phyloP scores from a whole-genome alignment of 2,329 filamentous ascomycete genomes.

The Cercospora sojina region DNA sequence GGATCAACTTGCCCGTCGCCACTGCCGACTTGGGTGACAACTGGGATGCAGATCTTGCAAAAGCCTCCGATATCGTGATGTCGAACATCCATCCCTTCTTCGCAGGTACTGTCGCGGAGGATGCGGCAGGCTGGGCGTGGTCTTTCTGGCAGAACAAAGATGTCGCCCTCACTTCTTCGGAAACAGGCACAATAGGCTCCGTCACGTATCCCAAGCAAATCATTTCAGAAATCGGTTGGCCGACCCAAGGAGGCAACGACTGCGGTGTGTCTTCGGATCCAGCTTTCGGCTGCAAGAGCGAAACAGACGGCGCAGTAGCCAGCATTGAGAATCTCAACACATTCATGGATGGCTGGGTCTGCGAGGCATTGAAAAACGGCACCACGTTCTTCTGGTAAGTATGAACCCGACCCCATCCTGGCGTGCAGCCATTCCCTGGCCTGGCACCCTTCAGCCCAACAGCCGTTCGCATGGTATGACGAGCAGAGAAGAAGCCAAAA shows the following conservation, averaged over 20 bases:
- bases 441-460: neutral
- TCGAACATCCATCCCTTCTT: constrained; percentile 98
- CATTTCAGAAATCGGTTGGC: constrained; percentile 92
- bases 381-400: constrained; percentile 90
- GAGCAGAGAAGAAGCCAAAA: neutral
- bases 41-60: constrained; percentile 71
- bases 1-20: constrained; percentile 72
- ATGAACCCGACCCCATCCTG: neutral
- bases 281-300: constrained; percentile 52
- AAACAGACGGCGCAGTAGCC: constrained; percentile 67
- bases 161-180: constrained; percentile 58
- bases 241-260: constrained; percentile 73
- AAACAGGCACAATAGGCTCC: constrained; percentile 35
- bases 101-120: constrained; percentile 66
- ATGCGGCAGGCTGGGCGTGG: constrained; percentile 77
- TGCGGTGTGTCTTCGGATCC: constrained; percentile 57
- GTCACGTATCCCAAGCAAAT: constrained; percentile 43
- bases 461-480: constrained; percentile 9
- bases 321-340: constrained; percentile 76
- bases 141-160: constrained; percentile 76
- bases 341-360: constrained; percentile 87
- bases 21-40: constrained; percentile 88
- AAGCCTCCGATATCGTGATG: constrained; percentile 83
- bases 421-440: neutral
- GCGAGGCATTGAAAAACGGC: constrained; percentile 71